A percentile compares a stretch with the other conserved stretches of the same genome.
Evolutionary conservation across 2,329 filamentous ascomycete genomes (phyloP).

Genomic region (Aspergillus luchuensis): DNA sequence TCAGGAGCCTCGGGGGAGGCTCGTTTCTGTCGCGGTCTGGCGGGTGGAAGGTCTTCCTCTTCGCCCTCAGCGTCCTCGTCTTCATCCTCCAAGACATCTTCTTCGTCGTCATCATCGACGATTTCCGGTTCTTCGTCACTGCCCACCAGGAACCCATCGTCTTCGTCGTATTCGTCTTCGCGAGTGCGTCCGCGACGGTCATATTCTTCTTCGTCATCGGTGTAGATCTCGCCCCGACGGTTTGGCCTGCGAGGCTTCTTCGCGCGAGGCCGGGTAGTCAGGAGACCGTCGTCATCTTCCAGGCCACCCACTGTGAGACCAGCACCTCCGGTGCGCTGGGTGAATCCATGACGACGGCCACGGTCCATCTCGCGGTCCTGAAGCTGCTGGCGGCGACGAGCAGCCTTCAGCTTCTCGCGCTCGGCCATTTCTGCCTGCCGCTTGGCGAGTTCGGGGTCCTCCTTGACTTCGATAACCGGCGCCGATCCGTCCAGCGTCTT

Average conservation of each 20-base stretch:
- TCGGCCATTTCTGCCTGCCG: constrained; percentile 62
- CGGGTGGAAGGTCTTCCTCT: constrained; percentile 35
- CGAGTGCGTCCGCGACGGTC: constrained; percentile 53
- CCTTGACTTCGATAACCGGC: constrained; percentile 60
- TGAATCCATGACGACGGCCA: constrained; percentile 51
- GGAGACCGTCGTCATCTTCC: constrained; percentile 59
- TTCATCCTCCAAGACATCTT: constrained; percentile 46
- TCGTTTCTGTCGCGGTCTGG: constrained; percentile 33
- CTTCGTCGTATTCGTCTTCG: constrained; percentile 80
- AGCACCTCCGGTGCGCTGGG: constrained; percentile 47
- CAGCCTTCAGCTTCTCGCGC: constrained; percentile 58
- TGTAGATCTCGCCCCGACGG: constrained; percentile 52
- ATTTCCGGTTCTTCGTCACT: constrained; percentile 53
- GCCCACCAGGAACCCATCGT: constrained; percentile 71
- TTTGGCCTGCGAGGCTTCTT: constrained; percentile 44
- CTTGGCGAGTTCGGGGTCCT: constrained; percentile 64
- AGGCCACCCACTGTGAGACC: constrained; percentile 59
- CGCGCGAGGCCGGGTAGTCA: constrained; percentile 43
- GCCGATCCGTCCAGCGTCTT: constrained; percentile 54
- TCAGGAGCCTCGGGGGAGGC: constrained; percentile 25
- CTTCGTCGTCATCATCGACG: constrained; percentile 47
- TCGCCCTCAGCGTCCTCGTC: constrained; percentile 51
- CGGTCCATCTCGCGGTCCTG: constrained; percentile 58
- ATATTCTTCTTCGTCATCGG: constrained; percentile 53
- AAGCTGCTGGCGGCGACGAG: constrained; percentile 58